A percentile compares a stretch with the other conserved stretches of the same genome.
phyloP scores from a whole-genome alignment of 495 filamentous ascomycete species.

The Lasiosphaeria miniovina region DNA sequence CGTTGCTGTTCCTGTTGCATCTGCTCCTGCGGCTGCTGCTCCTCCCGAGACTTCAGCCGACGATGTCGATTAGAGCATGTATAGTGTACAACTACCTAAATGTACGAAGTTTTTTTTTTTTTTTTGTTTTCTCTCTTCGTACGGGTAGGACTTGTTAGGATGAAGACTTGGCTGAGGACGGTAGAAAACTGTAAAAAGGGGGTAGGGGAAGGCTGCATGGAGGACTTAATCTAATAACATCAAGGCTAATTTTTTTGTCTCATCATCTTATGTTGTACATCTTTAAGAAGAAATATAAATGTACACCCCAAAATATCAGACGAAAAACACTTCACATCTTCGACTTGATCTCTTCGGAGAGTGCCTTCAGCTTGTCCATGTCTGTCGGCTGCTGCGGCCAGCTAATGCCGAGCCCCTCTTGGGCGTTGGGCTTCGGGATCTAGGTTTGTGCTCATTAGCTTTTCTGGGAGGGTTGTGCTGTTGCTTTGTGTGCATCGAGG shows the following conservation, averaged over 20 bases:
- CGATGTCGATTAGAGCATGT: conserved; percentile 51
- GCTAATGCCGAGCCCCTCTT: conserved; percentile 72
- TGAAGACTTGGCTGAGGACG: no score
- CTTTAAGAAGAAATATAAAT: no score
- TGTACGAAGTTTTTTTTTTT: no score
- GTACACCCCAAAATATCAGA: background rate
- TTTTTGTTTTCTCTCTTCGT: background rate
- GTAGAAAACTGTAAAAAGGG: no score
- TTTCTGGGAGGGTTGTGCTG: background rate
- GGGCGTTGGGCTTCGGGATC: conserved; percentile 92
- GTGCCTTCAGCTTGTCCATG: conserved; percentile 78
- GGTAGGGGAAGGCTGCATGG: no score
- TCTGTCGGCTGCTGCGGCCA: conserved; percentile 79
- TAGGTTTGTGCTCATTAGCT: conserved; percentile 25
- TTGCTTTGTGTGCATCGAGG: no score
- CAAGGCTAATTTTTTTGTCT: no score
- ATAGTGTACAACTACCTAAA: no score
- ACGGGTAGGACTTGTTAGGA: no score
- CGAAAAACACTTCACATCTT: conserved; percentile 64
- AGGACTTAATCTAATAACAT: no score
- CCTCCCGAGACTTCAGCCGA: conserved; percentile 43
- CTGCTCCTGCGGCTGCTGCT: background rate
- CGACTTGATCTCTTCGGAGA: conserved; percentile 77
- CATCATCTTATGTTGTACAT: no score
- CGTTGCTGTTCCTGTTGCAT: conserved; percentile 9